A percentile compares a stretch with the other conserved stretches of the same genome.
phyloP scores from a whole-genome alignment of 176 grass and related monocot genomes.

The Triticum monococcum region DNA sequence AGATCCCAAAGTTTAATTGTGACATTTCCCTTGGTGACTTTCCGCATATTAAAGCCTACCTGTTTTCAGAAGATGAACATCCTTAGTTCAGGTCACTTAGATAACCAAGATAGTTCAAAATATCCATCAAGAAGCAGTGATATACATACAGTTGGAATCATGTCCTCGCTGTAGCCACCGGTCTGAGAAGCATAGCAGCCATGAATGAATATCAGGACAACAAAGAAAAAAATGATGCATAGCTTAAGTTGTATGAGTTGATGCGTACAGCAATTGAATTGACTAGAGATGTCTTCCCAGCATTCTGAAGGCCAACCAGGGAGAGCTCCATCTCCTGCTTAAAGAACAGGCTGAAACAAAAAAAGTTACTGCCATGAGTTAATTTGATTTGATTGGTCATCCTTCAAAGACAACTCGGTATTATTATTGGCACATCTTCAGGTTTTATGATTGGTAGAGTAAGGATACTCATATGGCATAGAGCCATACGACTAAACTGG shows the following conservation, averaged over 20 bases:
- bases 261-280: slow-evolving; percentile 86
- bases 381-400: background rate
- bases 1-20: slow-evolving; percentile 99
- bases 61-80: slow-evolving; percentile 39
- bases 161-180: slow-evolving; percentile 97
- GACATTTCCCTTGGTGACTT: slow-evolving; percentile 99
- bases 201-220: slow-evolving; percentile 45
- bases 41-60: slow-evolving; percentile 99
- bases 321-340: slow-evolving; percentile 99
- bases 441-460: background rate
- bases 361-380: background rate
- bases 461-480: background rate
- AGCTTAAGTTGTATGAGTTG: slow-evolving; percentile 22
- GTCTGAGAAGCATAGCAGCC: slow-evolving; percentile 62
- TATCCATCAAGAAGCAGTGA: slow-evolving; percentile 2
- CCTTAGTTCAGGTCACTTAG: slow-evolving; percentile 8
- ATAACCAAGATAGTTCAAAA: background rate
- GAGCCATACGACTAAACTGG: background rate
- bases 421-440: background rate
- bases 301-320: slow-evolving; percentile 93
- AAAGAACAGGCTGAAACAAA: slow-evolving; percentile 77
- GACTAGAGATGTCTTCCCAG: slow-evolving; percentile 93
- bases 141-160: slow-evolving; percentile 93
- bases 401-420: background rate
- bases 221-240: slow-evolving; percentile 4